Base-by-base conservation (phyloP, 1,284 basidiomycete genomes). In the Naganishia liquefaciens region DNA sequence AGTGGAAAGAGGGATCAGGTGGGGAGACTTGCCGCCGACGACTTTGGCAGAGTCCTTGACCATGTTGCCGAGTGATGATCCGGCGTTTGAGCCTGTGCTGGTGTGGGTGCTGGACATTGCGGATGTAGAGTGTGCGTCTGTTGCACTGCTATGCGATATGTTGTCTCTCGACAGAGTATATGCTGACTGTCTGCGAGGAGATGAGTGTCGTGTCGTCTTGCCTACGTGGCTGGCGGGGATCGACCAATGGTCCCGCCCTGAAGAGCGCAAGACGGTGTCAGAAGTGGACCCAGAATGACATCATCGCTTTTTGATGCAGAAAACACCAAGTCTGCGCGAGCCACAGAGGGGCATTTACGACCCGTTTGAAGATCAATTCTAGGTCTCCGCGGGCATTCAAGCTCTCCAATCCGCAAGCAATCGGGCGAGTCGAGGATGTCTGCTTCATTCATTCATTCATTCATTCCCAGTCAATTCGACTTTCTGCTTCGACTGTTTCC, bases 1-100 rank as follows among this genome's bases (percentile, higher is more conserved):
- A 30, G 27, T 33, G 21, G 5, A 25, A 28, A 2, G 49, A 25
- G 27, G 27, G 17, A 15, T 11, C 17, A 60, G 19, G 27, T 10
- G 30, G 25, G 5, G 42, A 1, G 30, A 60, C 53, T 49, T 61
- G 61, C 64, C 64, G 39, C 47, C 42, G 25, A 65, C 47, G 40
- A 37, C 55, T 60, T 54, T 54, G 21, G 64, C 57, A 3, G 46
- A 49, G 30, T 60, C 46, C 15, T 60, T 65, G 55, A 65, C 40
- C 49, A 49, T 58, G 64, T 65, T 65, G 11, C 64, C 57, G 9
- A 28, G 47, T 19, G 44, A 60, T 42, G 40, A 42, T 39, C 64
- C 64, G 30, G 52, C 42, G 43, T 50, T 55, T 9, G 51, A 43
- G 42, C 62, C 62, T 21, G 62, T 42, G 52, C 42, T 63, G 52